Conservation (phyloP, 176 grass and related monocot species). For the Metroxylon sagu region DNA sequence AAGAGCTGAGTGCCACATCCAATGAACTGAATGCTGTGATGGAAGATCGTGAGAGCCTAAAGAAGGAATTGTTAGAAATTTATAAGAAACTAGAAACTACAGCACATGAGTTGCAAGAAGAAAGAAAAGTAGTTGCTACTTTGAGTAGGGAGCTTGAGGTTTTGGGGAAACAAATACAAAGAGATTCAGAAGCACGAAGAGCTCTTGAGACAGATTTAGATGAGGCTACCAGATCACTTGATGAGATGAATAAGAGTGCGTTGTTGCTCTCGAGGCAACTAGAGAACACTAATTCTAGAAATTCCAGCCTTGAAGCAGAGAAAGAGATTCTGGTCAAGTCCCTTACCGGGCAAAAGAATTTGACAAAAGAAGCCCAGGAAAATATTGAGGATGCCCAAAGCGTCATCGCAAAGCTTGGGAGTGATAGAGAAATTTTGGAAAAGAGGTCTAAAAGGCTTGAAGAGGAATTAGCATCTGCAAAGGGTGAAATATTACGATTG, state of each 20-base stretch:
- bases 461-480: conserved; percentile 83
- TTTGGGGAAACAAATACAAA: conserved; percentile 57
- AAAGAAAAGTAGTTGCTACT: conserved; percentile 50
- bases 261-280: conserved; percentile 68
- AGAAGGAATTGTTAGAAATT: conserved; percentile 68
- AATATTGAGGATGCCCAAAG: conserved; percentile 77
- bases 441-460: conserved; percentile 76
- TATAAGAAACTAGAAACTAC: conserved; percentile 85
- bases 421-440: conserved; percentile 68
- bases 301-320: conserved; percentile 58
- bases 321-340: conserved; percentile 74
- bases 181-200: conserved; percentile 74
- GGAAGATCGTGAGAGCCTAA: conserved; percentile 60
- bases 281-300: conserved; percentile 58
- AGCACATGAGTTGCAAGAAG: conserved; percentile 68
- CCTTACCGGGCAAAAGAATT: conserved; percentile 59
- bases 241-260: conserved; percentile 93
- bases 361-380: conserved; percentile 49
- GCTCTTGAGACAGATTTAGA: conserved; percentile 70
- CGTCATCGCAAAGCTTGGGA: conserved; percentile 59
- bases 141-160: conserved; percentile 81
- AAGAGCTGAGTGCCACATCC: conserved; percentile 50
- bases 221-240: conserved; percentile 85
- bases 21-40: conserved; percentile 44
- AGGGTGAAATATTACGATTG: conserved; percentile 81